These are phyloP conservation scores for Malassezia equina DNA, from an alignment of 1,284 basidiomycete species.

Conservation along the genomic window DNA sequence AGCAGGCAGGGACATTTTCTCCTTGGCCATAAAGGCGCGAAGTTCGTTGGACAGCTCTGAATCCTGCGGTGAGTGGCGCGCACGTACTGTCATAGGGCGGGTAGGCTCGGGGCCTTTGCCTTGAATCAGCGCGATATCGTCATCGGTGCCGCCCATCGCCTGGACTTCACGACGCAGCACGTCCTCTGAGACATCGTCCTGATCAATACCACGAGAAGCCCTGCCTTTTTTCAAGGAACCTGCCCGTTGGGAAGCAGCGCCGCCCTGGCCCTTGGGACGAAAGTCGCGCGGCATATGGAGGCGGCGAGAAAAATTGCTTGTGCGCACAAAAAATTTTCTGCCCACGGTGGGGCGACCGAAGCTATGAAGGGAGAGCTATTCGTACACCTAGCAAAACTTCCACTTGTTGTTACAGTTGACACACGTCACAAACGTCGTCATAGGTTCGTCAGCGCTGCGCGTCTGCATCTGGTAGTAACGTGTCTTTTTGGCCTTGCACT, in stretches of 20 bases:
- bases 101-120: slow-evolving; percentile 1
- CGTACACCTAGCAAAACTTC: slow-evolving; percentile 38
- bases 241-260: background rate
- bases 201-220: background rate
- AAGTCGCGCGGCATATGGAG: slow-evolving; percentile 30
- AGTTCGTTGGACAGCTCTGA: slow-evolving; percentile 9
- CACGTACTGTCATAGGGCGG: slow-evolving; percentile 1
- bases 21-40: slow-evolving; percentile 10
- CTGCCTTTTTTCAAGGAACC: background rate
- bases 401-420: slow-evolving; percentile 44
- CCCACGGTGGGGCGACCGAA: background rate
- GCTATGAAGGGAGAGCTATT: slow-evolving; percentile 2
- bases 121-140: slow-evolving; percentile 10
- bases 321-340: slow-evolving; percentile 9
- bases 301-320: slow-evolving; percentile 11
- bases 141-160: slow-evolving; percentile 13
- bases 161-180: slow-evolving; percentile 6
- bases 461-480: slow-evolving; percentile 48
- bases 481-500: slow-evolving; percentile 56
- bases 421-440: slow-evolving; percentile 34
- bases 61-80: background rate
- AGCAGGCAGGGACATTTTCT: slow-evolving; percentile 6
- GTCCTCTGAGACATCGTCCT: slow-evolving; percentile 13
- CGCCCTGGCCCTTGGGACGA: slow-evolving; percentile 25
- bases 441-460: slow-evolving; percentile 44